Conservation (phyloP, 2,329 filamentous ascomycete species). For the Arthrobotrys iridis region DNA sequence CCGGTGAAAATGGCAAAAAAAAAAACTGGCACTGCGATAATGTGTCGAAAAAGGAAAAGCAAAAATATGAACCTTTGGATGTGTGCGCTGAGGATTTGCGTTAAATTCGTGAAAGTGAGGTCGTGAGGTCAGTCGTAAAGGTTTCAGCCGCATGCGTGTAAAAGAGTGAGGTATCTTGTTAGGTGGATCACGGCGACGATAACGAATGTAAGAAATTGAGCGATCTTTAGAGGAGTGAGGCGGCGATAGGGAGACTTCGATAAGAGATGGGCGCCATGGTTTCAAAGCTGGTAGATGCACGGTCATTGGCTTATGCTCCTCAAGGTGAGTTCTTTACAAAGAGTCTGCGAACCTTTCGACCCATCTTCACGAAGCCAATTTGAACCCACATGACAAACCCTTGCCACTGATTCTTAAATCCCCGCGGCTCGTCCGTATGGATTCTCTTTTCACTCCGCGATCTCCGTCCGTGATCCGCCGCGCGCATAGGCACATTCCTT, state of each 20-base stretch:
- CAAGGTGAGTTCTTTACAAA: constrained; percentile 38
- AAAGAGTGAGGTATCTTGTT: not conserved
- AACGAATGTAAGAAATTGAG: not conserved
- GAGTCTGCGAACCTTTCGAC: constrained; percentile 54
- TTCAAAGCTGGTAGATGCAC: constrained; percentile 45
- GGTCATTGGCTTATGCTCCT: constrained; percentile 36
- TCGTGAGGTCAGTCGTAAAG: constrained; percentile 2
- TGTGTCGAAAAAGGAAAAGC: not conserved
- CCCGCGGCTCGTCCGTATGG: constrained; percentile 7
- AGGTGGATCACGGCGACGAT: not conserved
- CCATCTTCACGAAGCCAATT: constrained; percentile 51
- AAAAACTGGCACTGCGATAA: not conserved
- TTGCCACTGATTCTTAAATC: constrained; percentile 52
- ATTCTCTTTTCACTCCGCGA: constrained; percentile 40
- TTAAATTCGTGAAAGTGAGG: constrained; percentile 14
- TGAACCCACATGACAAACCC: constrained; percentile 53
- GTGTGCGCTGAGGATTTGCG: not conserved
- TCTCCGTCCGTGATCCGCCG: constrained; percentile 34
- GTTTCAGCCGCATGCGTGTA: not conserved
- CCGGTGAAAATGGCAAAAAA: not conserved
- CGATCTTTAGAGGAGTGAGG: not conserved
- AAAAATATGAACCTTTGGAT: not conserved
- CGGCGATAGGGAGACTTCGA: not conserved
- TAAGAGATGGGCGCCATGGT: not conserved
- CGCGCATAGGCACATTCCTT: constrained; percentile 36